These are phyloP conservation scores for Corymbia calophylla DNA, from an alignment of 441 rosid species.

Conservation along the genomic window DNA sequence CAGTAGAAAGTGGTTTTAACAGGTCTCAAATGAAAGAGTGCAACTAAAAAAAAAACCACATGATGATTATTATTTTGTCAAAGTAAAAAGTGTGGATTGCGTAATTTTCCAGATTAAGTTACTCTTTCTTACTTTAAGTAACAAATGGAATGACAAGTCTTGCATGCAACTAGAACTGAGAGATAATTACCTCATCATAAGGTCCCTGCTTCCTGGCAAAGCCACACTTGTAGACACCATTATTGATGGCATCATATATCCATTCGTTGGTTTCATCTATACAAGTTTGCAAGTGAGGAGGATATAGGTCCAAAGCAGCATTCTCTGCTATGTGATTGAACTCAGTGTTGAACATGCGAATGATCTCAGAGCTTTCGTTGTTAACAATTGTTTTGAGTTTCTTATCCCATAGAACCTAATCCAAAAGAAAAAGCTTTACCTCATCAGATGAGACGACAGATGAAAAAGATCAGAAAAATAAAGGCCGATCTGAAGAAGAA, in stretches of 20 bases:
- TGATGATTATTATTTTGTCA: neutral
- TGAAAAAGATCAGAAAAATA: neutral
- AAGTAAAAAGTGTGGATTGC: neutral
- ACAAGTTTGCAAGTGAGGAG: constrained; percentile 38
- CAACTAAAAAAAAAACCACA: neutral
- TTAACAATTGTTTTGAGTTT: constrained; percentile 77
- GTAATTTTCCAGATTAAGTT: neutral
- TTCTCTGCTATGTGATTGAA: constrained; percentile 72
- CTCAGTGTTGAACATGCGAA: constrained; percentile 73
- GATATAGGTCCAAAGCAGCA: constrained; percentile 65
- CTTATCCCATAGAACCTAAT: constrained; percentile 88
- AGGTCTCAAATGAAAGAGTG: neutral
- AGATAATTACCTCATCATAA: constrained; percentile 60
- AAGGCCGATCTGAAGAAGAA: neutral
- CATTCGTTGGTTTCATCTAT: constrained; percentile 70
- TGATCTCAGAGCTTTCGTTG: constrained; percentile 78
- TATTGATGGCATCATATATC: constrained; percentile 62
- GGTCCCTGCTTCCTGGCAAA: constrained; percentile 81
- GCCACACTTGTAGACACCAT: constrained; percentile 87
- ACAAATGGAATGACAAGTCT: neutral
- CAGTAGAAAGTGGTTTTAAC: neutral
- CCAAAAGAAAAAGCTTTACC: neutral
- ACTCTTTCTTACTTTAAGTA: neutral
- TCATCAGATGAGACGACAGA: neutral
- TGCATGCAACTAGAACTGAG: neutral